Evolutionary conservation across 345 rosid genomes (phyloP).

Genomic region (Aquilaria yunnanensis): DNA sequence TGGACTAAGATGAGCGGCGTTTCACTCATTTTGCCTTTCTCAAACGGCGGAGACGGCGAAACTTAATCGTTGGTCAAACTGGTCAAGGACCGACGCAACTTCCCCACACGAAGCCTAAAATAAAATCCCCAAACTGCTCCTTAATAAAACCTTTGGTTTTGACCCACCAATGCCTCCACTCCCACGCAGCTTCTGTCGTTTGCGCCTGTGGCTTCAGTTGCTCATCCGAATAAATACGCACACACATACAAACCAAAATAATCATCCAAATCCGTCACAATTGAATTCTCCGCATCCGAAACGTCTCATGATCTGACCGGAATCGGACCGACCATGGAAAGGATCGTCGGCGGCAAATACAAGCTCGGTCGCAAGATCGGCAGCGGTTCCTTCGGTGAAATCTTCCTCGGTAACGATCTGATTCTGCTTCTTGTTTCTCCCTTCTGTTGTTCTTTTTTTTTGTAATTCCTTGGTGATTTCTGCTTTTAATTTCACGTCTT

Average conservation of each 20-base stretch:
- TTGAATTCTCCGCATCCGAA: constrained; percentile 3
- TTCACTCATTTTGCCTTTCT: too few relatives aligned
- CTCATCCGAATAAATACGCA: constrained; percentile 1
- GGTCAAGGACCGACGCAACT: too few relatives aligned
- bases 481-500: constrained; percentile 7
- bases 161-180: constrained; percentile 5
- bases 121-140: constrained; percentile 25
- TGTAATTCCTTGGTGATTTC: neutral
- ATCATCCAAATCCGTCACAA: neutral
- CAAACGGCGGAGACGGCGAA: too few relatives aligned
- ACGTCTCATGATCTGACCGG: constrained; percentile 25
- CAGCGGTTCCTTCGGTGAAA: constrained; percentile 96
- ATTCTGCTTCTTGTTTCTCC: constrained; percentile 6
- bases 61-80: too few relatives aligned
- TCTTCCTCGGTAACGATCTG: constrained; percentile 50
- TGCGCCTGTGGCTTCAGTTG: constrained; percentile 22
- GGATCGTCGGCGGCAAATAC: constrained; percentile 81
- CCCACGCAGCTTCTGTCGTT: constrained; percentile 15
- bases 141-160: neutral
- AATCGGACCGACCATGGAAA: constrained; percentile 41
- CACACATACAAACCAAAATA: neutral
- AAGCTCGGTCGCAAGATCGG: constrained; percentile 95
- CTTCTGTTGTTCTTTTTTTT: neutral
- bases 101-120: too few relatives aligned
- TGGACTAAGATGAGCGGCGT: too few relatives aligned